phyloP scores from a whole-genome alignment of 2,329 filamentous ascomycete species.

The Alternaria gansuensis region DNA sequence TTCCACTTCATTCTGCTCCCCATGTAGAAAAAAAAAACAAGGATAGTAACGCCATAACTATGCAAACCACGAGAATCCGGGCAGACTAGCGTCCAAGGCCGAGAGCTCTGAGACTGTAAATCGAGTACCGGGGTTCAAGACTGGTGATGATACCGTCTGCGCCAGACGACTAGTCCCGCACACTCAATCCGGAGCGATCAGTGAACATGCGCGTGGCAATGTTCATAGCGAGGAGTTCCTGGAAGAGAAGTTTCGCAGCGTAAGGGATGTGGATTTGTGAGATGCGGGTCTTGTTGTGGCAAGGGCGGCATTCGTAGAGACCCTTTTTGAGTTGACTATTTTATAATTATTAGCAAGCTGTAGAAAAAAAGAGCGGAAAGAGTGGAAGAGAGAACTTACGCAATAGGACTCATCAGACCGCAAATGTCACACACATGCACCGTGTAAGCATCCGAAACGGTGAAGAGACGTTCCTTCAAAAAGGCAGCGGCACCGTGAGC shows the following conservation, averaged over 20 bases:
- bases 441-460: conserved; percentile 96
- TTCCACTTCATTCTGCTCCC: conserved; percentile 5
- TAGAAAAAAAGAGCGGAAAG: background rate
- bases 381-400: conserved; percentile 70
- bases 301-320: conserved; percentile 94
- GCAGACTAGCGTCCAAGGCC: background rate
- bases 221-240: conserved; percentile 98
- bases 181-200: conserved; percentile 76
- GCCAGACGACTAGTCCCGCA: conserved; percentile 59
- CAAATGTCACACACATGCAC: conserved; percentile 99
- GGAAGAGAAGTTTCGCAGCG: conserved; percentile 96
- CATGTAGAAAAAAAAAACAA: background rate
- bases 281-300: conserved; percentile 99
- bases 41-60: conserved; percentile 1
- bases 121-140: too few species aligned
- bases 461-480: conserved; percentile 95
- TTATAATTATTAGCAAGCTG: conserved; percentile 29
- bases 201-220: conserved; percentile 98
- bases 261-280: conserved; percentile 98
- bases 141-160: too few species aligned
- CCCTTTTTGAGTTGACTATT: conserved; percentile 89
- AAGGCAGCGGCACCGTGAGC: conserved; percentile 97
- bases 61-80: background rate
- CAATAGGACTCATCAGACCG: conserved; percentile 97
- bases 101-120: too few species aligned